Conservation (phyloP, 164 flowering plant genomes). For the Tinospora cordifolia region DNA sequence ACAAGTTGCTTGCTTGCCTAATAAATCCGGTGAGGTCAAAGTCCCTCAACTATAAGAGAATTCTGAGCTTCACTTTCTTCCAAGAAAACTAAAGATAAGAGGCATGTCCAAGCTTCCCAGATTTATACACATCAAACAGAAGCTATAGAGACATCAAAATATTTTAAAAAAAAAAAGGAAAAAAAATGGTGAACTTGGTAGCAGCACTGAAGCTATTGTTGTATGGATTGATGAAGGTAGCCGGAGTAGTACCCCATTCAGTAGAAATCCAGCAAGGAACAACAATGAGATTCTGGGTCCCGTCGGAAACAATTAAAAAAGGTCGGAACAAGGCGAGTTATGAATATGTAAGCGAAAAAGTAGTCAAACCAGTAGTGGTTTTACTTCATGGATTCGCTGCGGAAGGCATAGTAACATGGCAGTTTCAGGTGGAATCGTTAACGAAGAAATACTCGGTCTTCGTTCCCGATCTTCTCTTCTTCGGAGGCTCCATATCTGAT, state of each 20-base stretch:
- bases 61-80: no score
- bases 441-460: slow-evolving; percentile 55
- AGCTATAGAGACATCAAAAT: no score
- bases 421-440: slow-evolving; percentile 66
- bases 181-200: slow-evolving; percentile 80
- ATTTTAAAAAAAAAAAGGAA: no score
- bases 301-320: slow-evolving; percentile 34
- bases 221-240: slow-evolving; percentile 69
- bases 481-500: slow-evolving; percentile 50
- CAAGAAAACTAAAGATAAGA: no score
- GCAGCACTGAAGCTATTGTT: slow-evolving; percentile 68
- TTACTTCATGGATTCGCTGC: slow-evolving; percentile 75
- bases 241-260: slow-evolving; percentile 51
- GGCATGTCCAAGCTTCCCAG: no score
- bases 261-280: slow-evolving; percentile 74
- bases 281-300: slow-evolving; percentile 78
- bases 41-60: no score
- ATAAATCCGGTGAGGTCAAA: no score
- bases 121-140: no score
- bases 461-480: slow-evolving; percentile 78
- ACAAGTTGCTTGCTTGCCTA: no score
- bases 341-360: slow-evolving; percentile 20
- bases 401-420: slow-evolving; percentile 86
- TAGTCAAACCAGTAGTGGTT: slow-evolving; percentile 47
- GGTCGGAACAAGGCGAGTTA: not conserved